Evolutionary conservation across 2,329 filamentous ascomycete species (phyloP).

Genomic region (Periconia sp.): DNA sequence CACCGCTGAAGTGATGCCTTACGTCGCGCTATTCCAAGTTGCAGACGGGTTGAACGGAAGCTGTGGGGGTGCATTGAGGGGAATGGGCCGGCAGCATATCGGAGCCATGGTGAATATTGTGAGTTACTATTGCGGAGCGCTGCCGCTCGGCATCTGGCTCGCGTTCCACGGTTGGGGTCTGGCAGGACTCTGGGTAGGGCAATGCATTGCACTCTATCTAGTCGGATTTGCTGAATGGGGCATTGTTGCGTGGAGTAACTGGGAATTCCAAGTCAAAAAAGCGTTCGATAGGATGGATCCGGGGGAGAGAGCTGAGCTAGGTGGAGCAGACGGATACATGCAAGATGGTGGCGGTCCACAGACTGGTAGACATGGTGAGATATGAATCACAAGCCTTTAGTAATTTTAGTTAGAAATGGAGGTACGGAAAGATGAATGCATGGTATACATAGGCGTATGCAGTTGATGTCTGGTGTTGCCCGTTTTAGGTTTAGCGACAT

Average conservation of each 20-base stretch:
- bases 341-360: conserved; percentile 13
- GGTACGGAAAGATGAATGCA: conserved; percentile 15
- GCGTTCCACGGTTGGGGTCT: conserved; percentile 87
- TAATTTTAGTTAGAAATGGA: conserved; percentile 23
- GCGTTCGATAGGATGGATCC: conserved; percentile 71
- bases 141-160: conserved; percentile 80
- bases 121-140: conserved; percentile 79
- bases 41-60: conserved; percentile 84
- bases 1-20: conserved; percentile 78
- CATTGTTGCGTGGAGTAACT: conserved; percentile 76
- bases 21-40: conserved; percentile 86
- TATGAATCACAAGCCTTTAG: conserved; percentile 16
- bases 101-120: conserved; percentile 80
- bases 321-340: conserved; percentile 18
- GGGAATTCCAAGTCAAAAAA: conserved; percentile 71
- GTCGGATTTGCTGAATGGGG: conserved; percentile 78
- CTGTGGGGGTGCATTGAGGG: conserved; percentile 77
- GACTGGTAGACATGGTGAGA: conserved; percentile 2
- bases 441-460: conserved; percentile 13
- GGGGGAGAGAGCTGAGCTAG: conserved; percentile 45
- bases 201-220: conserved; percentile 71
- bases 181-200: conserved; percentile 78
- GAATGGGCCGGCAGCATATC: conserved; percentile 85
- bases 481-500: conserved; percentile 22
- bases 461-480: conserved; percentile 22